Evolutionary conservation across 305 asterid species (phyloP), one percentile per base, ranked within the genome.

Genomic region (Solanum hybrid): DNA sequence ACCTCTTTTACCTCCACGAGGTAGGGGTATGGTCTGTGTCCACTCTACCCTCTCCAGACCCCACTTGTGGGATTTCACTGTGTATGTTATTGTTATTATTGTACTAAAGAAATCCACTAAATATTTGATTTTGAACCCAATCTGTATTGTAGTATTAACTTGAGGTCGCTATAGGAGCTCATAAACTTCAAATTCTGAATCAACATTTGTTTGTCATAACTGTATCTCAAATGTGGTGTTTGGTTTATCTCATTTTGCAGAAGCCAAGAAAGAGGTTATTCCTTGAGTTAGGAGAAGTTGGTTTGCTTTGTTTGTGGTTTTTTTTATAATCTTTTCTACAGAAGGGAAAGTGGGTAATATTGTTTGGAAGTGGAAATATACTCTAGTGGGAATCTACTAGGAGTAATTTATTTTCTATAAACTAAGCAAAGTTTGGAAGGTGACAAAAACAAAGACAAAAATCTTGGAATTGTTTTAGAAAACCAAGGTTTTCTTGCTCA

Each of bases 181-280:
- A 75, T 7, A 31, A 15, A 75, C 80, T 31, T 75, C 38, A 15
- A 75, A 31, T 75, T 75, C 7, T 75, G 38, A 73, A 73, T 73
- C n/a, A 69, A 69, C 6, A 5, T 75, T 0, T 75, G 79, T 87
- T 69, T 87, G 31, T 69, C 77, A 79, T 87, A 80, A 88, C 29
- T 73, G 91, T 88, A 76, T 89, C 42, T 40, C 87, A 73, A 89
- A 87, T 85, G 60, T 90, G 73, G 73, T 86, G 89, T 60, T 85
- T 76, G 40, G 40, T 24, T 73, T 89, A 84, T 34, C 80, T 91
- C 71, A 84, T 89, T 88, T 87, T 91, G 94, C 94, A 94, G 97
- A 92, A 89, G 36, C 75, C 85, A 78, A 86, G 85, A 87, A 88
- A 77, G 38, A 84, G 86, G 86, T 85, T 56, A n/a, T 9, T 88